These are phyloP conservation scores for Trametes cinnabarina DNA, from an alignment of 768 basidiomycete species.

Conservation along the genomic window DNA sequence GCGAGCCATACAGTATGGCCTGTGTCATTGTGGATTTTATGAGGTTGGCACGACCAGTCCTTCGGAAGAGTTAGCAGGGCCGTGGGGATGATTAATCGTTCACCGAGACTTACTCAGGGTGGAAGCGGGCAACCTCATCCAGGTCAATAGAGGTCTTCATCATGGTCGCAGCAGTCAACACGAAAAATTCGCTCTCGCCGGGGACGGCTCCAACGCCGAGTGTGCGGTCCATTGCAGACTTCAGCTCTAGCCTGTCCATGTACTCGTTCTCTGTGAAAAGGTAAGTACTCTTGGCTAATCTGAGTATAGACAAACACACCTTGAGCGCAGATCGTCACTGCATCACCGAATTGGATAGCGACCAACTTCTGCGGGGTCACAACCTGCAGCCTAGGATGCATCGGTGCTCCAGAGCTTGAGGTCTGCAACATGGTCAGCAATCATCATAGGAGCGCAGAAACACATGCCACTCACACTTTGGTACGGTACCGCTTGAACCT, in stretches of 20 bases:
- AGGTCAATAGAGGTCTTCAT: constrained; percentile 63
- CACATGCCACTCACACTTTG: constrained; percentile 55
- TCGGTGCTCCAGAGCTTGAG: constrained; percentile 62
- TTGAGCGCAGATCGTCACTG: constrained; percentile 67
- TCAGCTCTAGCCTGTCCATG: constrained; percentile 69
- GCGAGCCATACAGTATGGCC: constrained; percentile 74
- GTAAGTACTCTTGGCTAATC: background rate
- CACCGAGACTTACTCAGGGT: constrained; percentile 52
- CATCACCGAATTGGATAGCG: constrained; percentile 72
- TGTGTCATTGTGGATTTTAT: constrained; percentile 82
- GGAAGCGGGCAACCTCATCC: constrained; percentile 59
- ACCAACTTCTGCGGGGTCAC: constrained; percentile 58
- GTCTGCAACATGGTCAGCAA: constrained; percentile 40
- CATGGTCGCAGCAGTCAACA: constrained; percentile 68
- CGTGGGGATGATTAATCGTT: background rate
- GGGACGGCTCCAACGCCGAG: constrained; percentile 64
- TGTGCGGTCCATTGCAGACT: constrained; percentile 62
- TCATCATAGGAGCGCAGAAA: background rate
- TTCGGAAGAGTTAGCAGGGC: constrained; percentile 25
- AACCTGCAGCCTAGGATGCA: constrained; percentile 66
- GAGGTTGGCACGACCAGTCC: constrained; percentile 62
- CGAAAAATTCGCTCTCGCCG: constrained; percentile 48
- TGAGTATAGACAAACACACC: constrained; percentile 35
- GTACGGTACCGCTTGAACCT: constrained; percentile 64
- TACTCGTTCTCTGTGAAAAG: constrained; percentile 60